Conservation (phyloP, 768 basidiomycete genomes). For the Trametopsis cervina region DNA sequence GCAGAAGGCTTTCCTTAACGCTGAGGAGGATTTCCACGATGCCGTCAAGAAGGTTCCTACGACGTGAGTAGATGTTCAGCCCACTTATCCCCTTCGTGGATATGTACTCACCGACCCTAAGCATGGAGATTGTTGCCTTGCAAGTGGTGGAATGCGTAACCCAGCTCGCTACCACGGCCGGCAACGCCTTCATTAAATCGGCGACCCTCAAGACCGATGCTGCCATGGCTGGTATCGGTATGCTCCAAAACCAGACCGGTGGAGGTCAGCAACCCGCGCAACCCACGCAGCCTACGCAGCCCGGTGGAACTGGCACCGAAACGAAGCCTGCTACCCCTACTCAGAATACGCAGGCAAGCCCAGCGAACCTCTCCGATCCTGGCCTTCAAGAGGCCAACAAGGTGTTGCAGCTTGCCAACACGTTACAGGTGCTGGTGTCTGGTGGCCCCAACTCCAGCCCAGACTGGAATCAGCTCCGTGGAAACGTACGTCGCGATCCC, state of each 20-base stretch:
- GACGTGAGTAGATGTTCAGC: too few relatives aligned
- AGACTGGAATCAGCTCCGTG: not conserved
- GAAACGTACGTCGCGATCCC: not conserved
- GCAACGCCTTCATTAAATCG: not conserved
- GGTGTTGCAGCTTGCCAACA: not conserved
- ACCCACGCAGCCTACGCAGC: not conserved
- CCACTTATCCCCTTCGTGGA: too few relatives aligned
- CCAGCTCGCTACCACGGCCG: not conserved
- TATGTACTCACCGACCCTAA: not conserved
- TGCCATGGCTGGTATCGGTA: not conserved
- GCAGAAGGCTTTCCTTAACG: conserved; percentile 2
- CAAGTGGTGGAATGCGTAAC: not conserved
- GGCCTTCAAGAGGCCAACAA: not conserved
- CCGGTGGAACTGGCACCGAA: too few relatives aligned
- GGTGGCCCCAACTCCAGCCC: not conserved
- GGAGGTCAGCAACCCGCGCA: not conserved
- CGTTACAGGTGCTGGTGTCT: not conserved
- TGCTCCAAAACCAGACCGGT: not conserved
- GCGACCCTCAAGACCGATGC: not conserved
- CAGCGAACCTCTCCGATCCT: not conserved
- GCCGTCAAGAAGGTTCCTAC: conserved; percentile 3
- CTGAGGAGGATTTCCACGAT: conserved; percentile 4
- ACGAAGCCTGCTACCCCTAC: not conserved
- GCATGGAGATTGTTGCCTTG: not conserved
- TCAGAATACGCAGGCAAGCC: not conserved